Base-by-base conservation (phyloP, 2,329 filamentous ascomycete genomes). In the Penicillium sp. region DNA sequence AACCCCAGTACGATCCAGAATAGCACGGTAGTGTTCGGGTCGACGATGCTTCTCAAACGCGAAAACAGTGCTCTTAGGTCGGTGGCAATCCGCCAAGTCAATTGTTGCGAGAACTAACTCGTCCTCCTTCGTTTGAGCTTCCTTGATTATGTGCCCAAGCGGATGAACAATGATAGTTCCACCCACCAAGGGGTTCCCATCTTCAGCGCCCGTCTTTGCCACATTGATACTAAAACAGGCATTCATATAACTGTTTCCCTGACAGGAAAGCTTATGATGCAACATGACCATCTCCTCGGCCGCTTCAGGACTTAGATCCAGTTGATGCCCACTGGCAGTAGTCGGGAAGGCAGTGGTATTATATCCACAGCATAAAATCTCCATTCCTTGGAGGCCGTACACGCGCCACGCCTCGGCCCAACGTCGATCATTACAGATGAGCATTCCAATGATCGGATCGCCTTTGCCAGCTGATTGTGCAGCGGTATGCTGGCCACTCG, bases 391-490 rank as follows among this genome's bases (percentile, higher is more conserved):
- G 6, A 83, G 68, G 0, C 79, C 78, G 60, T 81, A 79, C 18
- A 71, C 71, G 33, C 81, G 67, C 80, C 81, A 83, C 0, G 74
- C 76, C 61, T 83, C 81, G 1, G 77, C 71, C 81, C 80, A 83
- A 7, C 80, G 71, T 4, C 79, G 68, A 64, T 82, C 80, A 61
- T 82, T 83, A 67, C 80, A 83, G 55, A 82, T 81, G 64, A 83
- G 71, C 79, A 82, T 81, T 8, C 81, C 71, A 28, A 82, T 48
- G 46, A 83, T 81, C 2, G 80, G 76, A 62, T 83, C 80, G 2
- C 78, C 77, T 55, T 71, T 73, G 8, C 70, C 68, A 14, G 60
- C 58, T 3, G 26, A 62, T 45, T 30, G 24, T 53, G 51, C n/a
- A 35, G 40, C 42, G 21, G 3, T 35, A 46, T 47, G 6, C 40